Evolutionary conservation across 257 asterid genomes (phyloP).

Genomic region (Lantana camara): DNA sequence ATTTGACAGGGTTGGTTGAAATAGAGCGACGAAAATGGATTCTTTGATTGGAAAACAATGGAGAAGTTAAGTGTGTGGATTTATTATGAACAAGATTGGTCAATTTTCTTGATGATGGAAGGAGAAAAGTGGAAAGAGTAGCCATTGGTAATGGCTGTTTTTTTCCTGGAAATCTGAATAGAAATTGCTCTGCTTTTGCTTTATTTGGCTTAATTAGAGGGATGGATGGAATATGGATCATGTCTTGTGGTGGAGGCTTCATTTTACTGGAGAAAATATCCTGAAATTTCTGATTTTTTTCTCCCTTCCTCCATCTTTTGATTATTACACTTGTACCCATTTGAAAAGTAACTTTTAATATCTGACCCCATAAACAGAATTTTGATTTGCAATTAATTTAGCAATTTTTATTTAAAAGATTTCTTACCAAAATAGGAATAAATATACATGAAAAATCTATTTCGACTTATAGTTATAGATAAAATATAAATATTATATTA

Average conservation of each 20-base stretch:
- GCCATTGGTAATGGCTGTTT: constrained; percentile 41
- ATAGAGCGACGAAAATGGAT: background rate
- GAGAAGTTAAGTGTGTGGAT: constrained; percentile 7
- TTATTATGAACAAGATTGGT: background rate
- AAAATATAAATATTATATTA: no score
- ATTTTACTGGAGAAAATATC: constrained; percentile 39
- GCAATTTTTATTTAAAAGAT: no score
- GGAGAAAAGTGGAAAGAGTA: constrained; percentile 34
- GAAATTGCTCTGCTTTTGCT: constrained; percentile 8
- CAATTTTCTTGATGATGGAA: constrained; percentile 34
- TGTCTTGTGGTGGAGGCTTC: constrained; percentile 40
- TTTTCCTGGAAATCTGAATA: constrained; percentile 11
- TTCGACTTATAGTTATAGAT: no score
- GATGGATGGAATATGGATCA: no score
- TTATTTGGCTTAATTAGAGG: background rate
- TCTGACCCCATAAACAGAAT: no score
- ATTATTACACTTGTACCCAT: background rate
- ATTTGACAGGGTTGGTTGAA: constrained; percentile 8
- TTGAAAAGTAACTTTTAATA: no score
- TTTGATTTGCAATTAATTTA: no score
- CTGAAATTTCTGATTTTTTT: background rate
- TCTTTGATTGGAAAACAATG: constrained; percentile 23
- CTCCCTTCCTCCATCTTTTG: background rate
- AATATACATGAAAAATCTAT: no score
- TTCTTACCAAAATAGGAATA: no score